These are phyloP conservation scores for Pestalotiopsis sp. DNA, from an alignment of 2,329 filamentous ascomycete species.

Conservation along the genomic window DNA sequence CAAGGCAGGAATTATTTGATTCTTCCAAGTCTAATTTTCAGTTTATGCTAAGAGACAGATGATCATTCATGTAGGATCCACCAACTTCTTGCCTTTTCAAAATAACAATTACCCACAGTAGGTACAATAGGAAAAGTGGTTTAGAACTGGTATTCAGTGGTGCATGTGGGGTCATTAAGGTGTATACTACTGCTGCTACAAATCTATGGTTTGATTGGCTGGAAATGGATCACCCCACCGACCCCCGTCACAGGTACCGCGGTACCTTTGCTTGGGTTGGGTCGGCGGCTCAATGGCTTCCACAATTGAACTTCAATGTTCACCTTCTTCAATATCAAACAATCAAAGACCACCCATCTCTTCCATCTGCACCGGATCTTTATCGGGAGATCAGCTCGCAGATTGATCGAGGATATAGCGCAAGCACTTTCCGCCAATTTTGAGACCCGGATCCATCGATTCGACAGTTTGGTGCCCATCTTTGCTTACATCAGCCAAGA, in stretches of 20 bases:
- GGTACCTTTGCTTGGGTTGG: background rate
- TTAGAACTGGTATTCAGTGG: too few species aligned
- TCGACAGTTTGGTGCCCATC: background rate
- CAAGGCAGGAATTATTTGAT: too few species aligned
- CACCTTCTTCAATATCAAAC: background rate
- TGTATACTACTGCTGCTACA: background rate
- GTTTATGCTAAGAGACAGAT: too few species aligned
- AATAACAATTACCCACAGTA: too few species aligned
- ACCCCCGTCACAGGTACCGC: background rate
- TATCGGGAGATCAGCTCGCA: background rate
- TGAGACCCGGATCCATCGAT: background rate
- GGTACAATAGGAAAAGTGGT: too few species aligned
- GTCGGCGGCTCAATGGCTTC: background rate
- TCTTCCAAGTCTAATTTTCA: too few species aligned
- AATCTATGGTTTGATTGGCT: background rate
- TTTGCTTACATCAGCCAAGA: background rate
- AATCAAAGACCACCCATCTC: background rate
- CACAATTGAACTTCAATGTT: background rate
- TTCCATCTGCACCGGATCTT: background rate
- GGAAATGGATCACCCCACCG: background rate
- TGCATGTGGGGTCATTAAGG: too few species aligned
- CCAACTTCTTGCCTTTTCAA: too few species aligned
- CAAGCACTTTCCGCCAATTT: too few species aligned
- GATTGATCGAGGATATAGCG: background rate
- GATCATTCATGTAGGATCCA: too few species aligned